A percentile compares a stretch with the other conserved stretches of the same genome.
Evolutionary conservation across 2,329 filamentous ascomycete species (phyloP).

Genomic region (Sphaerulina populicola): DNA sequence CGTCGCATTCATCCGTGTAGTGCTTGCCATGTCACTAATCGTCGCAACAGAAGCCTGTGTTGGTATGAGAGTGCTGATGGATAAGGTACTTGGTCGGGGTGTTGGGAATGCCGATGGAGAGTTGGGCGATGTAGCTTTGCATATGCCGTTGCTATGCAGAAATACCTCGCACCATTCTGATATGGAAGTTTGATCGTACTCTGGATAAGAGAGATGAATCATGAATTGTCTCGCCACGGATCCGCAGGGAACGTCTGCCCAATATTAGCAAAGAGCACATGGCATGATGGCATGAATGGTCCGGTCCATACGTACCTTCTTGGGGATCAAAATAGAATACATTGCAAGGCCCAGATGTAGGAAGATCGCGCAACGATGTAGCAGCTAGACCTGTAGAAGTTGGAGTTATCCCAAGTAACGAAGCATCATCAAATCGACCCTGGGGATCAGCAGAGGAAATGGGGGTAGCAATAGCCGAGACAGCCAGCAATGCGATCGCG

Average conservation of each 20-base stretch:
- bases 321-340: constrained; percentile 27
- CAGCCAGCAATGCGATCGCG: constrained; percentile 11
- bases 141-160: constrained; percentile 3
- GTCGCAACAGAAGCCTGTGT: neutral
- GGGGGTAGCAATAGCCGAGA: constrained; percentile 12
- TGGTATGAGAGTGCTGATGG: neutral
- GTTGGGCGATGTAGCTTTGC: constrained; percentile 3
- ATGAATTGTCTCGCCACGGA: constrained; percentile 2
- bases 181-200: constrained; percentile 3
- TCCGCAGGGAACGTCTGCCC: constrained; percentile 2
- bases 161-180: constrained; percentile 4
- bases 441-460: constrained; percentile 5
- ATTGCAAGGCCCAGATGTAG: constrained; percentile 8
- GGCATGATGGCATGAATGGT: constrained; percentile 7
- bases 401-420: constrained; percentile 17
- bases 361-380: neutral
- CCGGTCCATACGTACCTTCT: neutral
- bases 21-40: neutral
- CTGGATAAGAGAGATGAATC: constrained; percentile 2
- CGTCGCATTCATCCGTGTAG: neutral
- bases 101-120: constrained; percentile 8
- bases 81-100: neutral
- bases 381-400: constrained; percentile 12
- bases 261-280: constrained; percentile 19
- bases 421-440: constrained; percentile 10